Evolutionary conservation across 176 grass and related monocot species (phyloP).

Genomic region (Oryza longistaminata): DNA sequence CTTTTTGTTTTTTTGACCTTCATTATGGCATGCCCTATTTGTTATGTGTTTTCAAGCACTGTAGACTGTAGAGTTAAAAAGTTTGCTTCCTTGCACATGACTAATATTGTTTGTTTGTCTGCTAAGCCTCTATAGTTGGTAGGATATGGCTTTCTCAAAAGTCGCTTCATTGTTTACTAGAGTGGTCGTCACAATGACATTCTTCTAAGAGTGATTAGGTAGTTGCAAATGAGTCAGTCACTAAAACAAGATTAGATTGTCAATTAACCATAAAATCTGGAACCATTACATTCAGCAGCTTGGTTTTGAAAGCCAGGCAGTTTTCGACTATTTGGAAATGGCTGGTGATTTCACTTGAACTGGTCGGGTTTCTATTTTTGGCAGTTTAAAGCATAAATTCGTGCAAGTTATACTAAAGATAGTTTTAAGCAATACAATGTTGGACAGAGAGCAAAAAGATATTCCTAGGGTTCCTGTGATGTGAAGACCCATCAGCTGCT

Average conservation of each 20-base stretch:
- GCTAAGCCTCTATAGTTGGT: not conserved
- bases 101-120: not conserved
- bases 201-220: not conserved
- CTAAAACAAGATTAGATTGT: not conserved
- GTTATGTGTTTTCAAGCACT: not conserved
- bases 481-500: no score
- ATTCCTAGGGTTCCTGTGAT: no score
- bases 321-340: not conserved
- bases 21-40: not conserved
- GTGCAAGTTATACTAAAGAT: no score
- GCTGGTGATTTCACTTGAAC: not conserved
- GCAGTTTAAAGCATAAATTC: not conserved
- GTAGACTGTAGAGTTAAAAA: not conserved
- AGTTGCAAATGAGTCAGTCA: not conserved
- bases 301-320: not conserved
- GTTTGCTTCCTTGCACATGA: not conserved
- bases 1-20: not conserved
- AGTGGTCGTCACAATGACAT: not conserved
- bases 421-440: not conserved
- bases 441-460: no score
- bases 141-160: not conserved
- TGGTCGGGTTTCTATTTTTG: not conserved
- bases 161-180: constrained; percentile 17
- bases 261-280: not conserved
- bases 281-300: not conserved